Conservation (phyloP, 352 stramenopile genomes). For the Phytophthora tentaculata region DNA sequence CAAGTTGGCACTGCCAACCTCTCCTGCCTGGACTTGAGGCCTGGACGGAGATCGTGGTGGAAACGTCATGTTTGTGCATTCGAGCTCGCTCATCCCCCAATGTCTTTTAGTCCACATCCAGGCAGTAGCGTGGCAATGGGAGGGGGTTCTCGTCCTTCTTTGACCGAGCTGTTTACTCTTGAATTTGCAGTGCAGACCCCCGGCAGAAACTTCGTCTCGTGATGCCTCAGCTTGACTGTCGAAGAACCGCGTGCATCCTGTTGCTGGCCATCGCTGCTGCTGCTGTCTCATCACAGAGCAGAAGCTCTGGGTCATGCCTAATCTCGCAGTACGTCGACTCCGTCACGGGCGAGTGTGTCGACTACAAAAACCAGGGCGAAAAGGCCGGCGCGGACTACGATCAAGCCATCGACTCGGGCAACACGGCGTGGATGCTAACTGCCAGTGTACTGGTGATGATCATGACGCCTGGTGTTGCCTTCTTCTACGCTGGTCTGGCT, state of each 20-base stretch:
- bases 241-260: constrained; percentile 3
- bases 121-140: constrained; percentile 1
- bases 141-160: constrained; percentile 3
- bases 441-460: constrained; percentile 68
- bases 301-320: constrained; percentile 14
- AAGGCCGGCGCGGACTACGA: constrained; percentile 46
- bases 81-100: no score
- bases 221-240: constrained; percentile 3
- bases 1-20: no score
- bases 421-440: constrained; percentile 71
- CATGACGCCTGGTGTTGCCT: constrained; percentile 72
- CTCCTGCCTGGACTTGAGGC: no score
- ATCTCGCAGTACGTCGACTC: constrained; percentile 46
- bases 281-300: constrained; percentile 38
- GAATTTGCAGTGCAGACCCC: constrained; percentile 16
- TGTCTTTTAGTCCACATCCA: background rate
- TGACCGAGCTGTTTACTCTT: constrained; percentile 12
- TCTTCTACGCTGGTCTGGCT: constrained; percentile 84
- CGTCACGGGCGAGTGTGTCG: constrained; percentile 39
- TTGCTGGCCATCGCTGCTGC: constrained; percentile 16
- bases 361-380: constrained; percentile 41
- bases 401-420: constrained; percentile 48
- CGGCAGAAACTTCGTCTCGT: constrained; percentile 1
- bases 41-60: no score
- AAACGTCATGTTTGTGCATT: no score